These are phyloP conservation scores for Russula sp. DNA, from an alignment of 768 basidiomycete genomes.

Conservation along the genomic window DNA sequence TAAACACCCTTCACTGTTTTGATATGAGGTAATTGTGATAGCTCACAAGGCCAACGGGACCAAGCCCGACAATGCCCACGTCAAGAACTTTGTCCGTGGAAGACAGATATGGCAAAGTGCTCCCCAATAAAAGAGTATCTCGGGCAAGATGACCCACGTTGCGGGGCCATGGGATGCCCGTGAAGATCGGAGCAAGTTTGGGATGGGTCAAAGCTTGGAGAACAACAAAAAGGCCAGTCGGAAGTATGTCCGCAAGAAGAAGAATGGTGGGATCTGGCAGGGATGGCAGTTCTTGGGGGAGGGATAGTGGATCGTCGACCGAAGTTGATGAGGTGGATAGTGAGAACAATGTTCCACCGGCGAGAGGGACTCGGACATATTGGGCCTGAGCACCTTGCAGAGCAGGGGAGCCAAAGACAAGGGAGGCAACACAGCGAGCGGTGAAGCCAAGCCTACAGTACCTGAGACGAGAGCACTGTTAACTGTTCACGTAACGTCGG, in stretches of 20 bases:
- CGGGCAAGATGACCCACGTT: slow-evolving; percentile 17
- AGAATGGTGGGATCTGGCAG: slow-evolving; percentile 60
- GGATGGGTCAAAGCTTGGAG: slow-evolving; percentile 66
- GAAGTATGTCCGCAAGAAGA: slow-evolving; percentile 70
- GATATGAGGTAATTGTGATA: background rate
- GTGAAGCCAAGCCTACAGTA: slow-evolving; percentile 70
- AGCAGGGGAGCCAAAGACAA: slow-evolving; percentile 56
- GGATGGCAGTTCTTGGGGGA: slow-evolving; percentile 22
- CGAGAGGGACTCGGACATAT: slow-evolving; percentile 70
- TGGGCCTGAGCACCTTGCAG: slow-evolving; percentile 75
- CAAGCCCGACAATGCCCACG: slow-evolving; percentile 65
- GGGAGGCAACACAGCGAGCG: slow-evolving; percentile 53
- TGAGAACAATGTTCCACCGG: slow-evolving; percentile 69
- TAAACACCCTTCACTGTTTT: background rate
- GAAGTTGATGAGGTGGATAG: slow-evolving; percentile 29
- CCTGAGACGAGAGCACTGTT: slow-evolving; percentile 30
- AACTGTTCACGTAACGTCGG: background rate
- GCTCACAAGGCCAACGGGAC: slow-evolving; percentile 65
- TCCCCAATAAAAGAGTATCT: background rate
- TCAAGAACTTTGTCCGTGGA: slow-evolving; percentile 46
- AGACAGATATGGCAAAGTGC: slow-evolving; percentile 27
- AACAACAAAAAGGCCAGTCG: slow-evolving; percentile 73
- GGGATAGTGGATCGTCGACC: slow-evolving; percentile 6
- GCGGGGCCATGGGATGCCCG: slow-evolving; percentile 51
- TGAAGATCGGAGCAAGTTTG: slow-evolving; percentile 55